Base-by-base conservation (phyloP, 2,329 filamentous ascomycete genomes). In the Colletotrichum sp. region DNA sequence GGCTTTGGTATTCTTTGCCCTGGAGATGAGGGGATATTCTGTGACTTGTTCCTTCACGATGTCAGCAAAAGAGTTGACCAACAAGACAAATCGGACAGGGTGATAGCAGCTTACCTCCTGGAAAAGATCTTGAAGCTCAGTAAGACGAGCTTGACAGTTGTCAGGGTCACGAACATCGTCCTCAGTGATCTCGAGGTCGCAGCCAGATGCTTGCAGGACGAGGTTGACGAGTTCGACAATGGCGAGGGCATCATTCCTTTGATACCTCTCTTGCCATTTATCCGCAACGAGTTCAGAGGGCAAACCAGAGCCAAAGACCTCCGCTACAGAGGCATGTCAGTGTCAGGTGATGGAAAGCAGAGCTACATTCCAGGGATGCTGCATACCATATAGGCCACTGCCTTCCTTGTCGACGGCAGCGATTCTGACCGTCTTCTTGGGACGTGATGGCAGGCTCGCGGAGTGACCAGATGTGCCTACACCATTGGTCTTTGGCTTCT, bases 161-260 rank as follows among this genome's bases (percentile, higher is more conserved):
- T 99, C 97, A 9, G 95, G 92, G 82, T 99, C 96, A 78, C 93
- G 92, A 78, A 98, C 95, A 82, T 98, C 96, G 82, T 97, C 93
- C 52, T 91, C 90, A 12, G 93, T 94, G 70, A 99, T 91, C 78
- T 94, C 91, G 70, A 95, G 89, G 70, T 95, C 92, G 83, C 96
- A 98, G 34, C 97, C 97, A 21, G 96, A 92, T 77, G 94, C 91
- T 80, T 91, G 90, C 48, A 94, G 84, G 43, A 94, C 89, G 78
- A 92, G 93, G 83, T 94, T 94, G 79, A 94, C 89, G 70, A 94
- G 85, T 65, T 93, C 91, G 18, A 89, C 88, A 77, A 93, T 85
- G 13, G 91, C 91, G 32, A 83, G 85, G 18, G 88, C 86, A 76
- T 89, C 87, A 79, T 93, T 87, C 8, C 84, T 84, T 77, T 88